Evolutionary conservation across 345 rosid species (phyloP).

Genomic region (Cochlearia excelsa): DNA sequence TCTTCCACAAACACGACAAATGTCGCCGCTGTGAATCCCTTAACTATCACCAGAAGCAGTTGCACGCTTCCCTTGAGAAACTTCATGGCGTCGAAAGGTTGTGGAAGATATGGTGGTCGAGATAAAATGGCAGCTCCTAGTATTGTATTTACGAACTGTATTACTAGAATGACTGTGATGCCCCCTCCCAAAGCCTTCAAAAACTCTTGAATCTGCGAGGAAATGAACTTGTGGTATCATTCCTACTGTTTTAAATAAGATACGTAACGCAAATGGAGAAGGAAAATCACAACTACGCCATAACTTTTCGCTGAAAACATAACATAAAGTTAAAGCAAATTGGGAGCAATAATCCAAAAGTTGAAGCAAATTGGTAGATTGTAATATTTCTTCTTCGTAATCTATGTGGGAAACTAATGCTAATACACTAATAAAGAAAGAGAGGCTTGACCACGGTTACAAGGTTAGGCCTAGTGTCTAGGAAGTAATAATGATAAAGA

Average conservation of each 20-base stretch:
- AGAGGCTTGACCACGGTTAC: conserved; percentile 3
- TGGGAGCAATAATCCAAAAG: neutral
- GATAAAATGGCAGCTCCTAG: conserved; percentile 60
- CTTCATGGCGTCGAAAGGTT: conserved; percentile 45
- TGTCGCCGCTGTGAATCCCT: conserved; percentile 60
- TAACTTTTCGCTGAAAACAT: conserved; percentile 1
- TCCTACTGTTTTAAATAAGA: conserved; percentile 15
- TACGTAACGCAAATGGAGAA: neutral
- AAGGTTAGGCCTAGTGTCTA: conserved; percentile 12
- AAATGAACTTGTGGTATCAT: conserved; percentile 17
- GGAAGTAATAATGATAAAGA: neutral
- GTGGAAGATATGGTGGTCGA: conserved; percentile 56
- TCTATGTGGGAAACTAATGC: conserved; percentile 10
- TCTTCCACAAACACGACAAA: conserved; percentile 76
- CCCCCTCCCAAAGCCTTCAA: conserved; percentile 68
- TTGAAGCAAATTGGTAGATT: conserved; percentile 1
- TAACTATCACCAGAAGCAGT: conserved; percentile 45
- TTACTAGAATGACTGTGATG: conserved; percentile 49
- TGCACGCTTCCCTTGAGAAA: conserved; percentile 46
- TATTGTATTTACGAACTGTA: conserved; percentile 59
- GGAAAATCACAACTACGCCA: conserved; percentile 16
- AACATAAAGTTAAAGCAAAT: neutral
- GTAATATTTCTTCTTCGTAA: neutral
- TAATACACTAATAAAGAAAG: conserved; percentile 11
- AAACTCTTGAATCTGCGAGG: conserved; percentile 56